These are phyloP conservation scores for Thuja plicata DNA, from an alignment of 83 land plant species.

Conservation along the genomic window DNA sequence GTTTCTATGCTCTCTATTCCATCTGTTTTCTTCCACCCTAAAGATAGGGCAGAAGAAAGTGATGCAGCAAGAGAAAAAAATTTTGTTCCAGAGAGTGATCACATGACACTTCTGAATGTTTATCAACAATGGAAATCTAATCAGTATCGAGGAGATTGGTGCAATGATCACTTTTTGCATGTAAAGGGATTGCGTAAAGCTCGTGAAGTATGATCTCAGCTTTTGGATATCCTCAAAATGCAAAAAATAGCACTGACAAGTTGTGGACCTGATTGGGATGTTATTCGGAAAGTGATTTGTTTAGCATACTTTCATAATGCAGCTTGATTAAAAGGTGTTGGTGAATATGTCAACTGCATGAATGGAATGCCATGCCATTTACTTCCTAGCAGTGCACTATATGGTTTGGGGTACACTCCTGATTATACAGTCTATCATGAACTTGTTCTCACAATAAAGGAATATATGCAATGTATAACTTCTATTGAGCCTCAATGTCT, in stretches of 20 bases:
- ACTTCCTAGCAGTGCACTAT: constrained; percentile 81
- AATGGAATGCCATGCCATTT: constrained; percentile 83
- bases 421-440: constrained; percentile 78
- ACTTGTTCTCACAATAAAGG: constrained; percentile 66
- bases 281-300: constrained; percentile 68
- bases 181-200: constrained; percentile 74
- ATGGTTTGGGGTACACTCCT: constrained; percentile 79
- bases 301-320: constrained; percentile 80
- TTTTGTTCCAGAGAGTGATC: constrained; percentile 84
- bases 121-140: constrained; percentile 74
- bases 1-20: constrained; percentile 86
- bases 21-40: constrained; percentile 73
- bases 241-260: constrained; percentile 84
- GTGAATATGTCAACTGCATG: constrained; percentile 78
- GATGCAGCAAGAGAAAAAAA: constrained; percentile 84
- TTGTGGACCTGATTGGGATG: constrained; percentile 86
- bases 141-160: constrained; percentile 76
- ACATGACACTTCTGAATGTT: constrained; percentile 67
- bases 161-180: constrained; percentile 73
- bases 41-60: constrained; percentile 80
- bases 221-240: constrained; percentile 81
- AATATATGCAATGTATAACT: constrained; percentile 83
- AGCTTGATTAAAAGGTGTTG: constrained; percentile 73
- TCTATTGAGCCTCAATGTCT: constrained; percentile 92
- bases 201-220: constrained; percentile 76